A percentile compares a stretch with the other conserved stretches of the same genome.
Conservation (phyloP, 2,329 filamentous ascomycete species). For the Aspergillus sp. region DNA sequence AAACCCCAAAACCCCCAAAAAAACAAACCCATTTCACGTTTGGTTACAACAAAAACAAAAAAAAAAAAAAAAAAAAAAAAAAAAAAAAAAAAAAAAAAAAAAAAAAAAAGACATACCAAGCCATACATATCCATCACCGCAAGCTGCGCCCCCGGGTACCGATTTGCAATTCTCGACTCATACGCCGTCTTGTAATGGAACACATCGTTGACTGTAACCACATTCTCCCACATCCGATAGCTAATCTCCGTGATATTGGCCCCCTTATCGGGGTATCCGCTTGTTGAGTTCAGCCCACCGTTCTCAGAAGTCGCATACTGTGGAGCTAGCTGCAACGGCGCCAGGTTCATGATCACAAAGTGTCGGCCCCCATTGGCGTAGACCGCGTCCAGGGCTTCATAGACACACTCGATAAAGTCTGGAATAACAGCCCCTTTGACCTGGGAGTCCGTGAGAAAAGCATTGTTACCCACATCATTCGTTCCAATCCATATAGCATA, state of each 20-base stretch:
- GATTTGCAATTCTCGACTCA: conserved; percentile 41
- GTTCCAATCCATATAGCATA: conserved; percentile 80
- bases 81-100: too few species aligned
- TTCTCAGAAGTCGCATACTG: conserved; percentile 58
- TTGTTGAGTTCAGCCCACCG: conserved; percentile 43
- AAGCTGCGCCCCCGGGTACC: conserved; percentile 58
- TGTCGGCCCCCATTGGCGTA: conserved; percentile 67
- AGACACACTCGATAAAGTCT: conserved; percentile 69
- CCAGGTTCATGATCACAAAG: conserved; percentile 71
- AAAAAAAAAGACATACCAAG: conserved; percentile 42
- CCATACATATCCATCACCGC: conserved; percentile 67
- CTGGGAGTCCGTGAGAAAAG: conserved; percentile 67
- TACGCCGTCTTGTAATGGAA: conserved; percentile 54
- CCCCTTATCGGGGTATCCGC: conserved; percentile 50
- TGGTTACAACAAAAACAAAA: too few species aligned
- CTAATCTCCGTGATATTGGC: conserved; percentile 52
- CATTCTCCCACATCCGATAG: conserved; percentile 53
- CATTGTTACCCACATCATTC: conserved; percentile 69
- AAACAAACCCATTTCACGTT: too few species aligned
- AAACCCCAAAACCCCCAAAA: too few species aligned
- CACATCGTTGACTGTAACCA: conserved; percentile 52
- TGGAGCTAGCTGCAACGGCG: conserved; percentile 66
- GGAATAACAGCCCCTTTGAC: conserved; percentile 58
- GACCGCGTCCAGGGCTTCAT: conserved; percentile 60
- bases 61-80: too few species aligned